A percentile compares a stretch with the other conserved stretches of the same genome.
These are phyloP conservation scores for Fusarium albosuccineum DNA, from an alignment of 2,329 filamentous ascomycete species.

Conservation along the genomic window DNA sequence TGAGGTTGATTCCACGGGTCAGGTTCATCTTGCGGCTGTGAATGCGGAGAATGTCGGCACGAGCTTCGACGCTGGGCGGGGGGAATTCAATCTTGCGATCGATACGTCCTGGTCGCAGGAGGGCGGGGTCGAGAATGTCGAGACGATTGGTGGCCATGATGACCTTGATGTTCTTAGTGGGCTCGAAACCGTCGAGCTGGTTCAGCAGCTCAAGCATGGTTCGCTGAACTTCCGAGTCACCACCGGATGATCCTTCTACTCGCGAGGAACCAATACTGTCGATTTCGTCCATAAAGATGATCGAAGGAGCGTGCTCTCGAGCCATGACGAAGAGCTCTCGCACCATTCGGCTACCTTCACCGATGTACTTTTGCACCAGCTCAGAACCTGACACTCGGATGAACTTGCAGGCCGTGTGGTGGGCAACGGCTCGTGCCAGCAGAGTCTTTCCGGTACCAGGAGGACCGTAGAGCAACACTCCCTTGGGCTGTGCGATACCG, in stretches of 20 bases:
- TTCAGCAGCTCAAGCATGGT: slow-evolving; percentile 99
- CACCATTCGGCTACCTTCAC: slow-evolving; percentile 97
- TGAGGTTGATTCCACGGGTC: slow-evolving; percentile 96
- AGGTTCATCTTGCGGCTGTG: slow-evolving; percentile 99
- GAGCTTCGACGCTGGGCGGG: slow-evolving; percentile 93
- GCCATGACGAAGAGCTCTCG: slow-evolving; percentile 99
- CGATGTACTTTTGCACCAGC: slow-evolving; percentile 99
- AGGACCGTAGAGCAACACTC: slow-evolving; percentile 94
- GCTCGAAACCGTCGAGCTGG: slow-evolving; percentile 98
- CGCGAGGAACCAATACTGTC: slow-evolving; percentile 98
- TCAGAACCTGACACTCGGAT: slow-evolving; percentile 97
- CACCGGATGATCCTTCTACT: slow-evolving; percentile 94
- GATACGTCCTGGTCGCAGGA: slow-evolving; percentile 95
- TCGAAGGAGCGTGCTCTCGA: slow-evolving; percentile 95
- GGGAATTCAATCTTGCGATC: slow-evolving; percentile 99
- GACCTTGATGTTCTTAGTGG: slow-evolving; percentile 99
- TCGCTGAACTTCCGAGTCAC: slow-evolving; percentile 97
- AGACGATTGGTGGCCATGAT: slow-evolving; percentile 99
- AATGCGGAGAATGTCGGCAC: slow-evolving; percentile 97
- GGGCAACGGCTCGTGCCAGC: slow-evolving; percentile 92
- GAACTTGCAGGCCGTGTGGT: slow-evolving; percentile 99
- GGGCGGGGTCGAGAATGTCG: slow-evolving; percentile 94
- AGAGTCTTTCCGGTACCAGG: slow-evolving; percentile 98
- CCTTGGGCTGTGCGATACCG: slow-evolving; percentile 97
- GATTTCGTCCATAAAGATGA: slow-evolving; percentile 99